Evolutionary conservation across 176 grass and related monocot genomes (phyloP).

Genomic region (Zea luxurians): DNA sequence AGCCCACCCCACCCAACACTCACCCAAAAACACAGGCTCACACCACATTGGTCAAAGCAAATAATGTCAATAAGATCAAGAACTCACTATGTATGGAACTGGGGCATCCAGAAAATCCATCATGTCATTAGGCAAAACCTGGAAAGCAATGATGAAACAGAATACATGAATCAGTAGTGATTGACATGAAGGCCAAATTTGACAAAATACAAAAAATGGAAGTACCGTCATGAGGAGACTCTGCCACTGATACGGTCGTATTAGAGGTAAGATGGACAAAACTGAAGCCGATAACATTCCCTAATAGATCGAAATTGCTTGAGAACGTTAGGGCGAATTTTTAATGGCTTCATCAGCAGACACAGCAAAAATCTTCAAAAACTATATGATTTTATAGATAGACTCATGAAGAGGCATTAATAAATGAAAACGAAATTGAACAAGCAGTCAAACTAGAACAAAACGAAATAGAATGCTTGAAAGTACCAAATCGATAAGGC

Average conservation of each 20-base stretch:
- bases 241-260: slow-evolving; percentile 96
- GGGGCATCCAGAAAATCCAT: slow-evolving; percentile 97
- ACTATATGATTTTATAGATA: background rate
- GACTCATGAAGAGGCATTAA: background rate
- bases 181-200: slow-evolving; percentile 29
- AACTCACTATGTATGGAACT: slow-evolving; percentile 97
- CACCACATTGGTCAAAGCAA: slow-evolving; percentile 28
- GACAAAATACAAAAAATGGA: slow-evolving; percentile 37
- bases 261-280: slow-evolving; percentile 86
- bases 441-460: background rate
- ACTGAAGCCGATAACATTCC: slow-evolving; percentile 92
- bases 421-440: background rate
- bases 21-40: background rate
- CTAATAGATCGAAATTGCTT: slow-evolving; percentile 45
- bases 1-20: too few relatives aligned
- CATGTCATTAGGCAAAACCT: slow-evolving; percentile 96
- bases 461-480: slow-evolving; percentile 9
- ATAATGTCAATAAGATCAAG: slow-evolving; percentile 16
- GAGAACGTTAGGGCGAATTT: slow-evolving; percentile 1
- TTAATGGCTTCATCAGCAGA: slow-evolving; percentile 1
- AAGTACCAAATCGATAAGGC: slow-evolving; percentile 3
- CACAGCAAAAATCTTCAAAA: background rate
- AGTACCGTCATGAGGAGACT: slow-evolving; percentile 91
- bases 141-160: slow-evolving; percentile 25
- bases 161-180: slow-evolving; percentile 28